Evolutionary conservation across 2,329 filamentous ascomycete species (phyloP).

Genomic region (Teratosphaeria viscida): DNA sequence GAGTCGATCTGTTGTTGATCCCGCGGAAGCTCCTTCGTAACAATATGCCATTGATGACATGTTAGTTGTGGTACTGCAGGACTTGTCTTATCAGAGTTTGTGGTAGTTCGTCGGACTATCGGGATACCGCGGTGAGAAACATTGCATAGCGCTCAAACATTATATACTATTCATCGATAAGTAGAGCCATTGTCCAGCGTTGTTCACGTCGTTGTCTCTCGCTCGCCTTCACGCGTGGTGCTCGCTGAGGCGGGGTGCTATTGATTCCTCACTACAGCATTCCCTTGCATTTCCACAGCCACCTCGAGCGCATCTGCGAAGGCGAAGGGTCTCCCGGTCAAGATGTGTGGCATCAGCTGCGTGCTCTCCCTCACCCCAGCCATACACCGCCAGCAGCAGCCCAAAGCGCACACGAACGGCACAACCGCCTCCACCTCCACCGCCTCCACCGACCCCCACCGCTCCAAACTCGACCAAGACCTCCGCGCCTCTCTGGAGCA

Average conservation of each 20-base stretch:
- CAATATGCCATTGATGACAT: neutral
- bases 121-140: too few relatives aligned
- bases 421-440: conserved; percentile 6
- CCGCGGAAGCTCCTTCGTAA: neutral
- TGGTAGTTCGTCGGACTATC: too few relatives aligned
- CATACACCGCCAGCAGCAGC: conserved; percentile 6
- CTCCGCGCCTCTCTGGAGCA: conserved; percentile 27
- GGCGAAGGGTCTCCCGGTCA: neutral
- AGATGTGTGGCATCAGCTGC: conserved; percentile 23
- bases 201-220: neutral
- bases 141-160: too few relatives aligned
- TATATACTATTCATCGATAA: too few relatives aligned
- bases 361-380: conserved; percentile 9
- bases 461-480: conserved; percentile 10
- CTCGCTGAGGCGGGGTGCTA: too few relatives aligned
- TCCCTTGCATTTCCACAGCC: neutral
- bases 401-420: too few relatives aligned
- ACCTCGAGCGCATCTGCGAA: neutral
- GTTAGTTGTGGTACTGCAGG: neutral
- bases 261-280: neutral
- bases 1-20: neutral
- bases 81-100: neutral
- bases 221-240: neutral
- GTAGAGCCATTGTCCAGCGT: neutral
- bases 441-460: conserved; percentile 5